A percentile compares a stretch with the other conserved stretches of the same genome.
These are phyloP conservation scores for Plasmodium cynomolgi DNA, from an alignment of 169 alveolate genomes.

Conservation along the genomic window DNA sequence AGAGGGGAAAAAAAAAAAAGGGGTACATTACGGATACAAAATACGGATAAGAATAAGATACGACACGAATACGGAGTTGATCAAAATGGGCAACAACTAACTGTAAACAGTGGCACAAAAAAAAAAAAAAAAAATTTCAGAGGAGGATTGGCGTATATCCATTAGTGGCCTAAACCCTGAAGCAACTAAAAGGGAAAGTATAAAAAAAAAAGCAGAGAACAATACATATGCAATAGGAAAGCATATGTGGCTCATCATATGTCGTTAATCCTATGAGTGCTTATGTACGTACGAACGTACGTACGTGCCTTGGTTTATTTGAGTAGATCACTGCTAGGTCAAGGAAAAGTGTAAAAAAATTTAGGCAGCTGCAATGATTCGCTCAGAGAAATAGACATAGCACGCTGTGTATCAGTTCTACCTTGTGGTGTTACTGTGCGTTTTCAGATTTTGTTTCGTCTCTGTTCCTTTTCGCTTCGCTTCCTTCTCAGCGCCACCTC, in stretches of 20 bases:
- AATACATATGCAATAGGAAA: neutral
- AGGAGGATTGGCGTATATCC: neutral
- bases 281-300: neutral
- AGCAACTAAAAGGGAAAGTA: neutral
- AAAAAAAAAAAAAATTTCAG: neutral
- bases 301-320: neutral
- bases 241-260: neutral
- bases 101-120: neutral
- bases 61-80: neutral
- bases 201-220: neutral
- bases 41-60: no score
- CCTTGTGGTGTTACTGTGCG: neutral
- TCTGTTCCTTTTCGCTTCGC: neutral
- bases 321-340: neutral
- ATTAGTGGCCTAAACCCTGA: neutral
- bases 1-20: neutral
- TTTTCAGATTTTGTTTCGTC: neutral
- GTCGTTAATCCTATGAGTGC: neutral
- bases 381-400: neutral
- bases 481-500: neutral
- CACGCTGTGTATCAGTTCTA: neutral
- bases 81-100: neutral
- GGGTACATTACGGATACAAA: neutral
- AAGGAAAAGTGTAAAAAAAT: neutral
- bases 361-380: neutral